Evolutionary conservation across 352 stramenopile genomes (phyloP).

Genomic region (Pythium sp.): DNA sequence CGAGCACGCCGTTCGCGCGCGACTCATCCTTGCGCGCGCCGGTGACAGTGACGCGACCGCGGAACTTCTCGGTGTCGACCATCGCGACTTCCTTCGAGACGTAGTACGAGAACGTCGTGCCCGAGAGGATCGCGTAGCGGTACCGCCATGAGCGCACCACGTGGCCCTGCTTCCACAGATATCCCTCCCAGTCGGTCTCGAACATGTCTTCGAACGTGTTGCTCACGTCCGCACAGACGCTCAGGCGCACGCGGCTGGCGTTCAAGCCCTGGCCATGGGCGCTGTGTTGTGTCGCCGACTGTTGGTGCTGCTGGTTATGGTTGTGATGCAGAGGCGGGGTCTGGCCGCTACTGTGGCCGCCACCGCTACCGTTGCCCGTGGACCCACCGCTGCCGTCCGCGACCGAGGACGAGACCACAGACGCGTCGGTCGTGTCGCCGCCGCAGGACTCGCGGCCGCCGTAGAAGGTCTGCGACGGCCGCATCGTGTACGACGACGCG

Average conservation of each 20-base stretch:
- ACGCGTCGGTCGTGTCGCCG: conserved; percentile 50
- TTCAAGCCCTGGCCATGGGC: conserved; percentile 3
- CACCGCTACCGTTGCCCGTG: conserved; percentile 24
- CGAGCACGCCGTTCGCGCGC: conserved; percentile 72
- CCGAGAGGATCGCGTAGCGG: conserved; percentile 78
- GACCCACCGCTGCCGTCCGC: conserved; percentile 41
- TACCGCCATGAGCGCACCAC: conserved; percentile 85
- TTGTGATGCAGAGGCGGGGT: background rate
- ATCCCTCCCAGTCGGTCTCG: conserved; percentile 87
- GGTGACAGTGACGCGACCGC: conserved; percentile 76
- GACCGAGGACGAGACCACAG: conserved; percentile 57
- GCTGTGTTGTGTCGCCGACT: background rate
- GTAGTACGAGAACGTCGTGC: conserved; percentile 82
- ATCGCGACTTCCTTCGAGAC: conserved; percentile 77
- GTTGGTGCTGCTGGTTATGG: conserved; percentile 7
- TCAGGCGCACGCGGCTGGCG: conserved; percentile 38
- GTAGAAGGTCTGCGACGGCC: conserved; percentile 68
- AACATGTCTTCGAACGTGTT: conserved; percentile 81
- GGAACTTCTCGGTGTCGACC: conserved; percentile 80
- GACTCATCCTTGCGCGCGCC: conserved; percentile 60
- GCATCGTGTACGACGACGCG: conserved; percentile 49
- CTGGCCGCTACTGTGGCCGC: background rate
- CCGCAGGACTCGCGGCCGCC: conserved; percentile 26
- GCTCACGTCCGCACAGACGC: conserved; percentile 67
- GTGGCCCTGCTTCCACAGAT: conserved; percentile 87